phyloP scores from a whole-genome alignment of 805 yeast genomes.

The Pichia insulana region DNA sequence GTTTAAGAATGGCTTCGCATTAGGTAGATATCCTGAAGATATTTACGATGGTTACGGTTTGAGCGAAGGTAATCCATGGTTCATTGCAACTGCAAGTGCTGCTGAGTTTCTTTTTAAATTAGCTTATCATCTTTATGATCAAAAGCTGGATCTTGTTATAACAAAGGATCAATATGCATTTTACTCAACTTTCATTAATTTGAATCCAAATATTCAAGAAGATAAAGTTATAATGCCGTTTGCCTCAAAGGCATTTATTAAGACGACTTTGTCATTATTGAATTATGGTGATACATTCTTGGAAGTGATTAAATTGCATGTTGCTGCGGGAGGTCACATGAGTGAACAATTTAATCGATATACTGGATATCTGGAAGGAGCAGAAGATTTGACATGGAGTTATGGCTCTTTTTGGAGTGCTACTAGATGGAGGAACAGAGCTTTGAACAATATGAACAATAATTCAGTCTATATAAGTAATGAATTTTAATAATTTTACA shows the following conservation, averaged over 20 bases:
- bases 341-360: constrained; percentile 83
- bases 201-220: constrained; percentile 13
- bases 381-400: constrained; percentile 83
- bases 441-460: constrained; percentile 16
- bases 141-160: constrained; percentile 35
- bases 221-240: constrained; percentile 23
- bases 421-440: constrained; percentile 50
- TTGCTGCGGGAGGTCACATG: constrained; percentile 60
- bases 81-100: constrained; percentile 65
- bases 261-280: constrained; percentile 38
- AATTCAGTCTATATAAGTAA: background rate
- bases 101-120: constrained; percentile 53
- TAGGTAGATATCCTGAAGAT: constrained; percentile 94
- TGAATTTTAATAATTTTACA: background rate
- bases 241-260: constrained; percentile 37
- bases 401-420: constrained; percentile 72
- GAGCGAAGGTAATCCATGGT: constrained; percentile 91
- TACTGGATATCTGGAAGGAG: constrained; percentile 84
- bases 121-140: constrained; percentile 35
- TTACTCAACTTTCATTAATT: constrained; percentile 19
- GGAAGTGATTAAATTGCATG: constrained; percentile 48
- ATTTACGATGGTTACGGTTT: constrained; percentile 66
- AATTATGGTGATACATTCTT: constrained; percentile 62
- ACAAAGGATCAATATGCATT: constrained; percentile 18
- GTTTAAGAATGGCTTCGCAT: constrained; percentile 44